Evolutionary conservation across 495 filamentous ascomycete species (phyloP).

Genomic region (Penicillium maclennaniae): DNA sequence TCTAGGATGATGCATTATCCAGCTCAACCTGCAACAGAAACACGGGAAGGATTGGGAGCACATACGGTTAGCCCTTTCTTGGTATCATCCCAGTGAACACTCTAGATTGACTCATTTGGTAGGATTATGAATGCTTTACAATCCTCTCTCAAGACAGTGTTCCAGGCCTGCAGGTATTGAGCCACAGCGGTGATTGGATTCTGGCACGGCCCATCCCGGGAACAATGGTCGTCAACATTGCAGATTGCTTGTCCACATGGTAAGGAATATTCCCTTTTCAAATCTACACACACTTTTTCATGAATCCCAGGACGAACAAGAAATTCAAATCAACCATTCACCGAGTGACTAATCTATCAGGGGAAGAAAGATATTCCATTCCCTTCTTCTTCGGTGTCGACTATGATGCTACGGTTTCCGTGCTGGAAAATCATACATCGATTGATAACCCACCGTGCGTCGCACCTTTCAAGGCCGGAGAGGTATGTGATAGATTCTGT

Average conservation of each 20-base stretch:
- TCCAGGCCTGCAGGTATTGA: conserved; percentile 45
- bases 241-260: conserved; percentile 45
- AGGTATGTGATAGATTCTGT: conserved; percentile 2
- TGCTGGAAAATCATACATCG: conserved; percentile 18
- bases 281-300: too few relatives aligned
- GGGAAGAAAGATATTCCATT: conserved; percentile 43
- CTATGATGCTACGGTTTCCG: conserved; percentile 27
- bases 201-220: conserved; percentile 38
- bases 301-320: conserved; percentile 29
- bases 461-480: conserved; percentile 20
- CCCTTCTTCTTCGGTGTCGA: conserved; percentile 46
- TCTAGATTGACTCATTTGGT: too few relatives aligned
- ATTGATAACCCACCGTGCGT: conserved; percentile 11
- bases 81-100: background rate
- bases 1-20: conserved; percentile 46
- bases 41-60: conserved; percentile 42
- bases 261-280: conserved; percentile 4
- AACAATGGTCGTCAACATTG: conserved; percentile 50
- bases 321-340: conserved; percentile 48
- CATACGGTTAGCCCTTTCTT: conserved; percentile 29
- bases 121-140: conserved; percentile 49
- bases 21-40: conserved; percentile 28
- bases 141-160: conserved; percentile 36
- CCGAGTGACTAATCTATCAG: conserved; percentile 46
- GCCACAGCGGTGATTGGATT: conserved; percentile 38